phyloP scores from a whole-genome alignment of 805 yeast genomes.

The Tetrapisispora taiwanensis region DNA sequence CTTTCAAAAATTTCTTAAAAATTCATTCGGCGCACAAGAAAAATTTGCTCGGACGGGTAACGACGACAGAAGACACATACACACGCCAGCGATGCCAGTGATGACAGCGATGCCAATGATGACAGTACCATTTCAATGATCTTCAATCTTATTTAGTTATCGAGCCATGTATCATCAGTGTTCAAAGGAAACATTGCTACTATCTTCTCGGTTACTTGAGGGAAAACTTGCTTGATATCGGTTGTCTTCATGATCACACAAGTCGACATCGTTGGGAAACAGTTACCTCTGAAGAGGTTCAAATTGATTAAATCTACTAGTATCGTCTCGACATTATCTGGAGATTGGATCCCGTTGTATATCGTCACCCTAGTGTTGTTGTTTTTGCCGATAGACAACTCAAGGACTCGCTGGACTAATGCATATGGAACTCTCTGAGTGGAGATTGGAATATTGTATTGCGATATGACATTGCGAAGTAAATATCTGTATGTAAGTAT shows the following conservation, averaged over 20 bases:
- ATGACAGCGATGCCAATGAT: no score
- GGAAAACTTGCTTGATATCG: slow-evolving; percentile 20
- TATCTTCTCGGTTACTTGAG: slow-evolving; percentile 20
- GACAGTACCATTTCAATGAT: no score
- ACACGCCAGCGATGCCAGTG: no score
- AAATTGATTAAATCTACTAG: slow-evolving; percentile 24
- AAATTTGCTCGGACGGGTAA: neutral
- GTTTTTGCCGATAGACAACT: slow-evolving; percentile 12
- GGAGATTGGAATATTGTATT: slow-evolving; percentile 11
- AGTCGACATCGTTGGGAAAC: slow-evolving; percentile 23
- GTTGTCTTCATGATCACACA: slow-evolving; percentile 25
- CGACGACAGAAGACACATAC: no score
- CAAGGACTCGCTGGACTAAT: slow-evolving; percentile 12
- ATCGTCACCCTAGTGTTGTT: slow-evolving; percentile 4
- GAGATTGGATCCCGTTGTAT: slow-evolving; percentile 18
- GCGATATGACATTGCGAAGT: slow-evolving; percentile 13
- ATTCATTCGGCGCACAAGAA: neutral
- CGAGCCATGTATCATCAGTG: slow-evolving; percentile 26
- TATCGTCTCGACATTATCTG: slow-evolving; percentile 21
- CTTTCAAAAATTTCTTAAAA: no score
- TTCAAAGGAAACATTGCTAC: slow-evolving; percentile 21
- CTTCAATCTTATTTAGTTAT: no score
- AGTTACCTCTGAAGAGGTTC: slow-evolving; percentile 26
- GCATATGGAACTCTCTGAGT: slow-evolving; percentile 23
- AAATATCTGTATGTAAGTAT: slow-evolving; percentile 35